Conservation (phyloP, 2,329 filamentous ascomycete species). For the Alternaria triticina region DNA sequence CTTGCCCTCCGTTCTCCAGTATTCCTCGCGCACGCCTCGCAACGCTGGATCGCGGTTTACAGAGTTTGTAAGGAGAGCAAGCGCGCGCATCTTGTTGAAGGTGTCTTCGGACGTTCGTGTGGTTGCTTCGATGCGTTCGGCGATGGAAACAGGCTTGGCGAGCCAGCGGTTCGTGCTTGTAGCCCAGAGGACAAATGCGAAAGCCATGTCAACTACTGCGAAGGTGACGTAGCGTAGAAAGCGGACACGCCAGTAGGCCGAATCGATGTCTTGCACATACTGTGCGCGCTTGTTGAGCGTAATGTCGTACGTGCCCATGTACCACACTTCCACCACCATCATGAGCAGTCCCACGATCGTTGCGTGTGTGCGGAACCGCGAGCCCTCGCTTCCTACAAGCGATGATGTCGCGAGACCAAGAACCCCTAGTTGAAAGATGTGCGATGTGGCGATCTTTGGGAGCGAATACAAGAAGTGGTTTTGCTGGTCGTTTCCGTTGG, state of each 20-base stretch:
- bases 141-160: constrained; percentile 64
- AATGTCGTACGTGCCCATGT: constrained; percentile 69
- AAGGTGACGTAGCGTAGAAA: constrained; percentile 69
- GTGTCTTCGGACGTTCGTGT: constrained; percentile 64
- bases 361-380: constrained; percentile 73
- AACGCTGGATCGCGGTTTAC: constrained; percentile 75
- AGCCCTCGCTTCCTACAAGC: constrained; percentile 68
- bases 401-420: constrained; percentile 77
- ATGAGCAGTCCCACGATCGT: constrained; percentile 67
- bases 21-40: constrained; percentile 69
- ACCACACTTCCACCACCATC: constrained; percentile 69
- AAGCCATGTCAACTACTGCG: constrained; percentile 65
- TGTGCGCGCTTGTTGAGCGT: constrained; percentile 68
- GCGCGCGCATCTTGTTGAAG: constrained; percentile 72
- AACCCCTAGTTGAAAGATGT: constrained; percentile 76
- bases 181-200: constrained; percentile 74
- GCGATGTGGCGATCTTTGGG: constrained; percentile 74
- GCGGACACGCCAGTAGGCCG: constrained; percentile 74
- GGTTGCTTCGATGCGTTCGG: constrained; percentile 69
- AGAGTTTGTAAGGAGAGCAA: constrained; percentile 81
- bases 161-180: constrained; percentile 82
- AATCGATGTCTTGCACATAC: constrained; percentile 67
- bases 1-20: constrained; percentile 81
- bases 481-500: constrained; percentile 66
- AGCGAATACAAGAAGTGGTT: constrained; percentile 83